Evolutionary conservation across 169 alveolate species (phyloP).

Genomic region (Fabrea salina): DNA sequence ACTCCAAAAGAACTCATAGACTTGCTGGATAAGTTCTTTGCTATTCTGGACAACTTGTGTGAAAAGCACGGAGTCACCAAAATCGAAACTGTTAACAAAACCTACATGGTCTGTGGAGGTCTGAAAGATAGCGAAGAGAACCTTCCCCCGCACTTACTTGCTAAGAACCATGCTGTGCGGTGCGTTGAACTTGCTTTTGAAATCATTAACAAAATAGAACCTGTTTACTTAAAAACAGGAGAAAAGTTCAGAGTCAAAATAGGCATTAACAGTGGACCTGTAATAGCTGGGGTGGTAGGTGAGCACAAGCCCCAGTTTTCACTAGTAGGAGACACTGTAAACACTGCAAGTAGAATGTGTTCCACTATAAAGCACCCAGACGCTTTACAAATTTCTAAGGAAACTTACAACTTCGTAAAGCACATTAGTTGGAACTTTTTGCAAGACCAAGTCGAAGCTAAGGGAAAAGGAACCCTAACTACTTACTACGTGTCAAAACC

Average conservation of each 20-base stretch:
- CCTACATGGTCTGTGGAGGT: conserved; percentile 38
- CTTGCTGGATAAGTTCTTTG: conserved; percentile 20
- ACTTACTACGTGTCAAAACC: conserved; percentile 11
- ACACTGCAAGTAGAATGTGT: conserved; percentile 95
- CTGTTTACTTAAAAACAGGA: conserved; percentile 16
- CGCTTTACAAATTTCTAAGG: conserved; percentile 4
- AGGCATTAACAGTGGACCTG: conserved; percentile 96
- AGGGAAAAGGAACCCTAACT: conserved; percentile 55
- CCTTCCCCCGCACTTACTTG: not conserved
- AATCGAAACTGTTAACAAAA: conserved; percentile 35
- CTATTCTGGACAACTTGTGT: conserved; percentile 15
- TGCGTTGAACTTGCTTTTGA: conserved; percentile 12
- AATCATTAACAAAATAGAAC: conserved; percentile 32
- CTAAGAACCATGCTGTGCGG: conserved; percentile 30
- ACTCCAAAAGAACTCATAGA: conserved; percentile 32
- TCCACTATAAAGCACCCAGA: conserved; percentile 20
- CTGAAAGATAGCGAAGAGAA: conserved; percentile 31
- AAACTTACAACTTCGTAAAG: conserved; percentile 11
- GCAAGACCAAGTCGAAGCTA: conserved; percentile 38
- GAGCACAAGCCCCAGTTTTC: conserved; percentile 96
- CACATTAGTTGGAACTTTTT: not conserved
- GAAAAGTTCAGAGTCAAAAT: conserved; percentile 76
- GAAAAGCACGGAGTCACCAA: conserved; percentile 37
- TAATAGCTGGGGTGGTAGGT: conserved; percentile 97
- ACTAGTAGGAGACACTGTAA: conserved; percentile 96